Evolutionary conservation across 768 basidiomycete species (phyloP), one percentile per base, ranked within the genome.

Genomic region (Serendipita sp.): DNA sequence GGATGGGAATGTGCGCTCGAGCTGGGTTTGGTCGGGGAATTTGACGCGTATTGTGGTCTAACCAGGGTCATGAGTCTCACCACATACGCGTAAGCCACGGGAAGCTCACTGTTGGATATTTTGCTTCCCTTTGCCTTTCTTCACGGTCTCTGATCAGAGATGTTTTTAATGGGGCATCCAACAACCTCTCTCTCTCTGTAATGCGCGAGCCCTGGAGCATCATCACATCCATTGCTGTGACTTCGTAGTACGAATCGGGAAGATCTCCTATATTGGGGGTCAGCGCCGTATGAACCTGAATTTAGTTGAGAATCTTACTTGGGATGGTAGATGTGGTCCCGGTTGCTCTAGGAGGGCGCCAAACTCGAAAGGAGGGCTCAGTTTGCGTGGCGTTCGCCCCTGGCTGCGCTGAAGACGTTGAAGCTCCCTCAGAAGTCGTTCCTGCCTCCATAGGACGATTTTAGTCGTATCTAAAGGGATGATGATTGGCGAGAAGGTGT

Each of bases 21-120:
- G 78, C 70, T 87, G 85, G 1, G 84, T 89, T 56, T 86, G 81
- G 73, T 94, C 89, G 24, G 83, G 76, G 74, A 94, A 95, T 69
- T 81, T 82, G 68, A 95, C 74, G 18, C 92, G 83, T 68, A 95
- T 88, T 2, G 80, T 87, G 1, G 89, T 90, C 89, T 93, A 68
- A 35, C 58, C n/a, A 3, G 45, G 48, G 3, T 65, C 2, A 16
- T 63, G 64, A 38, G 34, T 48, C 37, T 63, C 8, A 45, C 30
- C 11, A n/a, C 41, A 45, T 1, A 51, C 15, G 35, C 56, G 38
- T 16, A 45, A 44, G 15, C 38, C 41, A 15, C 35, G 28, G n/a
- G 64, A n/a, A 58, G 13, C 79, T 68, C 67, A 91, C 89, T 65
- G 78, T 81, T 7, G 90, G 90, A 84, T 86, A 92, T 69, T 83